Conservation (phyloP, 371 early-diverging fungal genomes). For the Apophysomyces elegans region DNA sequence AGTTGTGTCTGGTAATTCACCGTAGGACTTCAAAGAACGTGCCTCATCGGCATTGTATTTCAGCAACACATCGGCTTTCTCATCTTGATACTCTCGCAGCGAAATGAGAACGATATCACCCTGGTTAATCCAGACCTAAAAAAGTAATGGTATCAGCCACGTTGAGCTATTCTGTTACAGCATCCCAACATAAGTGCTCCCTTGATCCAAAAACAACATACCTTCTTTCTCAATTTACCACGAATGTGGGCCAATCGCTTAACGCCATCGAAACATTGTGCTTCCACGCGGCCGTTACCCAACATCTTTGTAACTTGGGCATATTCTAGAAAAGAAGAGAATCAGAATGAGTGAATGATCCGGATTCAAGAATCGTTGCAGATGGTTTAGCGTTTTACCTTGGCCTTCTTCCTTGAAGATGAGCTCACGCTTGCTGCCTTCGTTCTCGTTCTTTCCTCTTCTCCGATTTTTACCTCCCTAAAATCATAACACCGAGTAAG, state of each 20-base stretch:
- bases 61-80: conserved; percentile 96
- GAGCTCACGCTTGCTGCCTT: conserved; percentile 93
- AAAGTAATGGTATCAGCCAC: not conserved
- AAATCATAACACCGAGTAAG: not conserved
- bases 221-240: conserved; percentile 98
- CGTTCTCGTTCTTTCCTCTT: conserved; percentile 98
- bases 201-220: conserved; percentile 22
- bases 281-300: conserved; percentile 97
- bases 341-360: not conserved
- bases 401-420: conserved; percentile 95
- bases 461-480: conserved; percentile 97
- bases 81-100: conserved; percentile 96
- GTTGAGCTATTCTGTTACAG: not conserved
- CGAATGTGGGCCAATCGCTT: conserved; percentile 96
- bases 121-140: conserved; percentile 87
- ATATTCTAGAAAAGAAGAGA: conserved; percentile 70
- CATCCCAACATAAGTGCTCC: no score
- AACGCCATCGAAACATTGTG: conserved; percentile 92
- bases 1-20: conserved; percentile 96
- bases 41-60: conserved; percentile 99
- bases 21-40: conserved; percentile 92
- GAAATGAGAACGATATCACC: conserved; percentile 97
- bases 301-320: conserved; percentile 95
- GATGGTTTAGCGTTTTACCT: conserved; percentile 44
- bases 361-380: not conserved